Base-by-base conservation (phyloP, 2,329 filamentous ascomycete species). In the Trichoderma sp. region DNA sequence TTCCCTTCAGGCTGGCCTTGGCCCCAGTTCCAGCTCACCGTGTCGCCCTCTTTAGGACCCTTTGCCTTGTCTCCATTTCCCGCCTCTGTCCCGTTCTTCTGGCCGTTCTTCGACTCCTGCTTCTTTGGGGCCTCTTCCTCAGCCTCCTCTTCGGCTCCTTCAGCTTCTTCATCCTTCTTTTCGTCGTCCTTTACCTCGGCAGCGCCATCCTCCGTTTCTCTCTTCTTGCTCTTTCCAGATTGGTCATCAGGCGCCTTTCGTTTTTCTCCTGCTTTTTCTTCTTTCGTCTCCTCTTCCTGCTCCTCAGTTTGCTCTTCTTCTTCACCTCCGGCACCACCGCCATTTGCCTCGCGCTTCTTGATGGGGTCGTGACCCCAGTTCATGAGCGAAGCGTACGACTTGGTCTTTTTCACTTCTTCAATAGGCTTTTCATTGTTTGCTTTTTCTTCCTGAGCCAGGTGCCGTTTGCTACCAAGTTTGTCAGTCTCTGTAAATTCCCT, bases 401-500 rank as follows among this genome's bases (percentile, higher is more conserved):
- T 88, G 41, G 86, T 87, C 81, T 86, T 83, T 65, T 86, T 86
- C 8, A 86, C 81, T n/a, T 87, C 85, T 14, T 84, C 83, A 0
- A 80, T 76, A 0, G 86, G 81, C 68, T 90, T 89, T 77, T 91
- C 85, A 75, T 86, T 83, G 79, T 92, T 91, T 41, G 85, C 86
- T 77, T 86, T 88, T 74, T 88, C 86, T 81, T 93, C 91, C 78
- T 93, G 91, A 0, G 91, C 91, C 0, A 93, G 83, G 83, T 93
- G 91, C 5, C 91, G 86, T 81, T 93, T 93, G 81, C 84, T 86
- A 8, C 5, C 4, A 8, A 3, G 8, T 38, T 24, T 14, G 31
- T 45, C n/a, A 45, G 27, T 6, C 18, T 18, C 6, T 18, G 4
- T 31, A 31, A 31, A 3, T 31, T 31, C 4, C 24, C 24, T 16